Conservation (phyloP, 2,329 filamentous ascomycete genomes). For the Trichoderma afroharzianum region DNA sequence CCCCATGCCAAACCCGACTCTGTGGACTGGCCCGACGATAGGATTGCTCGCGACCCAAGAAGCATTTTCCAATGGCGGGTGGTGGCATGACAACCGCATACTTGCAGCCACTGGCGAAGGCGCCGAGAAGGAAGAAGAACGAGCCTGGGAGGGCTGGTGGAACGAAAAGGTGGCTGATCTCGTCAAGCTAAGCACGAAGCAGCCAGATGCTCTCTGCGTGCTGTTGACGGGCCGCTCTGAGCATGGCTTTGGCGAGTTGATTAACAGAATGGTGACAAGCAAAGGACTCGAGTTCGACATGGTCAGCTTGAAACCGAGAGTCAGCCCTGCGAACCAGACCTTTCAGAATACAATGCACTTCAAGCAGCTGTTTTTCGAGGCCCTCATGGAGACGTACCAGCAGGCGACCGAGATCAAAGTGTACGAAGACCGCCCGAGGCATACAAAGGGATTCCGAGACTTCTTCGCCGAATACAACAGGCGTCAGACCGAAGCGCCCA, state of each 20-base stretch:
- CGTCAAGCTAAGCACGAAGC: conserved; percentile 73
- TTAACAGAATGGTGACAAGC: conserved; percentile 75
- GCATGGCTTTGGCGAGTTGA: conserved; percentile 68
- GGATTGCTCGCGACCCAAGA: conserved; percentile 74
- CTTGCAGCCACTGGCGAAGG: conserved; percentile 84
- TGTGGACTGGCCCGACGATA: conserved; percentile 80
- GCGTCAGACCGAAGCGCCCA: conserved; percentile 44
- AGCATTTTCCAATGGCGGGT: conserved; percentile 77
- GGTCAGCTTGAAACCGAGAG: conserved; percentile 79
- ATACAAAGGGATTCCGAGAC: conserved; percentile 77
- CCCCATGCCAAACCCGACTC: conserved; percentile 79
- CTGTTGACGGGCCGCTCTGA: conserved; percentile 85
- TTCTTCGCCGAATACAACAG: conserved; percentile 79
- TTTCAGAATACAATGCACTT: conserved; percentile 85
- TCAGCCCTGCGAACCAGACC: conserved; percentile 73
- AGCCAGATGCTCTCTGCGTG: conserved; percentile 80
- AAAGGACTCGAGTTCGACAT: conserved; percentile 85
- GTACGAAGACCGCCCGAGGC: conserved; percentile 63
- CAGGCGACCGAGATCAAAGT: conserved; percentile 77
- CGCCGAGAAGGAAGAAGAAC: conserved; percentile 72
- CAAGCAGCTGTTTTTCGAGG: conserved; percentile 80
- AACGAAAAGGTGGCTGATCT: conserved; percentile 85
- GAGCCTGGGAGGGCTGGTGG: conserved; percentile 93
- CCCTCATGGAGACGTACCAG: conserved; percentile 81
- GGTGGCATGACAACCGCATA: conserved; percentile 94